Conservation (phyloP, 805 yeast genomes). For the Millerago galiae region DNA sequence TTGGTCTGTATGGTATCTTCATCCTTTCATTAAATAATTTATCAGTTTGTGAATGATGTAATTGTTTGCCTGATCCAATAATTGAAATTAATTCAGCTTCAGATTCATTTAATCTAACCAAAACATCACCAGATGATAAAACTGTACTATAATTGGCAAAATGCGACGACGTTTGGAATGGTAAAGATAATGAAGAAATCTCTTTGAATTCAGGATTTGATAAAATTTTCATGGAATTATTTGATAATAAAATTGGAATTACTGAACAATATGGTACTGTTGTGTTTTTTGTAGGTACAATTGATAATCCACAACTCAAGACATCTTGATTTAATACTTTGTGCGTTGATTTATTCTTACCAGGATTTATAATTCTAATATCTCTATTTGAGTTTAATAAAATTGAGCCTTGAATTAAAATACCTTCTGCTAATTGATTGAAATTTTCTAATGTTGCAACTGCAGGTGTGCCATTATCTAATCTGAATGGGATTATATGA, state of each 20-base stretch:
- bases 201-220: slow-evolving; percentile 63
- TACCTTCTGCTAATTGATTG: slow-evolving; percentile 54
- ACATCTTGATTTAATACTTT: slow-evolving; percentile 47
- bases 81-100: slow-evolving; percentile 49
- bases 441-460: slow-evolving; percentile 55
- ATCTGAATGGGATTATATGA: slow-evolving; percentile 51
- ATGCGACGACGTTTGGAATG: slow-evolving; percentile 34
- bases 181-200: slow-evolving; percentile 40
- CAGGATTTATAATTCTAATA: slow-evolving; percentile 54
- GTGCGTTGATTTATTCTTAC: slow-evolving; percentile 58
- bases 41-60: slow-evolving; percentile 34
- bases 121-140: slow-evolving; percentile 49
- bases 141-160: slow-evolving; percentile 39
- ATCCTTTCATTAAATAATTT: slow-evolving; percentile 63
- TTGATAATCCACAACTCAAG: slow-evolving; percentile 45
- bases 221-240: slow-evolving; percentile 39
- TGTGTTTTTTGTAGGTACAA: slow-evolving; percentile 20
- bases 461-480: slow-evolving; percentile 56
- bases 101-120: slow-evolving; percentile 47
- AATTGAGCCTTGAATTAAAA: slow-evolving; percentile 54
- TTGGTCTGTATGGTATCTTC: slow-evolving; percentile 72
- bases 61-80: slow-evolving; percentile 34
- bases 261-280: slow-evolving; percentile 38
- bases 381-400: slow-evolving; percentile 52
- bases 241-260: slow-evolving; percentile 37